Base-by-base conservation (phyloP, 352 stramenopile species). In the Phytophthora europaea region DNA sequence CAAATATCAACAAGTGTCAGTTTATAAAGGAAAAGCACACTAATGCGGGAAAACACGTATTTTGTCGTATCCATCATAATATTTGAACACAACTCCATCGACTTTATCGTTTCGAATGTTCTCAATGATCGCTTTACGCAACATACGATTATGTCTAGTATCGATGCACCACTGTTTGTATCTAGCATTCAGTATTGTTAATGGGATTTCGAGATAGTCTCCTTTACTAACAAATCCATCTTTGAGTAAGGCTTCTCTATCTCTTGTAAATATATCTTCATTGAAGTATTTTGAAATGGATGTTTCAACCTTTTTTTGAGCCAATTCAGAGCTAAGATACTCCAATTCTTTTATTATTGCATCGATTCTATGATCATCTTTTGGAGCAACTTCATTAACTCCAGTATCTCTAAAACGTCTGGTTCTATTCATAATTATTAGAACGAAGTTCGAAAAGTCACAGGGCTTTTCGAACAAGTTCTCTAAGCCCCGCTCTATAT, bases 221-320 rank as follows among this genome's bases (percentile, higher is more conserved):
- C 40, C 40, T 48, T 48, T 48, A 9, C 40, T 48, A 48, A 48
- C 40, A 48, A 48, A 48, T 48, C 40, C 40, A 8, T 48, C 40
- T 48, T 48, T 48, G 40, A 48, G 40, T 48, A 48, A 48, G 15
- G 40, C 40, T 48, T 48, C 40, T 48, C 40, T 48, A 48, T 48
- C 40, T 48, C 15, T 48, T n/a, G 40, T 48, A 48, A 48, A 48
- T 48, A 48, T 48, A 4, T 48, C 40, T 48, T 48, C 40, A 48
- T 48, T 48, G 2, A 48, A 48, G 40, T 48, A 48, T 48, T 48
- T 48, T 15, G 40, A 48, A 48, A 48, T 48, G 40, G 40, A 48
- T 48, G 40, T 48, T 48, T 48, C 40, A 48, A 48, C 40, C 40
- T 48, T 48, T 48, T 48, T 48, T 48, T 48, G 40, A 48, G 40